Percentiles rank a stretch among this genome's conserved stretches.
Evolutionary conservation across 306 rosid species (phyloP).

Genomic region (Vigna nakashimae): DNA sequence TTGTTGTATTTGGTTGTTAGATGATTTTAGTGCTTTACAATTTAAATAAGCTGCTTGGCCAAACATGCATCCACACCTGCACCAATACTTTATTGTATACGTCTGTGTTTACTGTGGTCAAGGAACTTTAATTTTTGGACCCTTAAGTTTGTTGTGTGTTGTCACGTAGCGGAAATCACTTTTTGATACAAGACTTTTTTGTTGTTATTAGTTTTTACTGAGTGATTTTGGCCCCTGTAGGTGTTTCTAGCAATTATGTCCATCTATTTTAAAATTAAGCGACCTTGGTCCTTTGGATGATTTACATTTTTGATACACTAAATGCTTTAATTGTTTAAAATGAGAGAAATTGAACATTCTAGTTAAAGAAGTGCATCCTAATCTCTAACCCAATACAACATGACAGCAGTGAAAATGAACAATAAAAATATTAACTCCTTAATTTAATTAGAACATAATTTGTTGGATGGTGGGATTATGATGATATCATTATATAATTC

Average conservation of each 20-base stretch:
- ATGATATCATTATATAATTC: conserved; percentile 34
- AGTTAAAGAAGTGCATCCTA: neutral
- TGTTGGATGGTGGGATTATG: conserved; percentile 35
- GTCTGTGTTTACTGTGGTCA: neutral
- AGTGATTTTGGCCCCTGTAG: neutral
- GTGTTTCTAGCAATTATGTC: neutral
- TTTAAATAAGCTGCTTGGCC: neutral
- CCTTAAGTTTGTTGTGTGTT: neutral
- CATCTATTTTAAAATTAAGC: neutral
- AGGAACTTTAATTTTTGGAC: neutral
- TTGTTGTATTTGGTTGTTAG: conserved; percentile 4
- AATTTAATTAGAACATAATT: conserved; percentile 17
- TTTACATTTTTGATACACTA: conserved; percentile 10
- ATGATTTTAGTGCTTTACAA: conserved; percentile 32
- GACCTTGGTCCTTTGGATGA: neutral
- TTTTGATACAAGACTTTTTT: neutral
- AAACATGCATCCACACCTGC: neutral
- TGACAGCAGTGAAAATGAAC: neutral
- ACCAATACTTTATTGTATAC: conserved; percentile 9
- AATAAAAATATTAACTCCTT: neutral
- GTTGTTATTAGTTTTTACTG: neutral
- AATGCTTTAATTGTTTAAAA: conserved; percentile 22
- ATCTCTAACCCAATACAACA: neutral
- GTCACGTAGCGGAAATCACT: neutral
- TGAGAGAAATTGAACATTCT: conserved; percentile 3